phyloP scores from a whole-genome alignment of 176 grass and related monocot species.

The Eremochloa ophiuroides region DNA sequence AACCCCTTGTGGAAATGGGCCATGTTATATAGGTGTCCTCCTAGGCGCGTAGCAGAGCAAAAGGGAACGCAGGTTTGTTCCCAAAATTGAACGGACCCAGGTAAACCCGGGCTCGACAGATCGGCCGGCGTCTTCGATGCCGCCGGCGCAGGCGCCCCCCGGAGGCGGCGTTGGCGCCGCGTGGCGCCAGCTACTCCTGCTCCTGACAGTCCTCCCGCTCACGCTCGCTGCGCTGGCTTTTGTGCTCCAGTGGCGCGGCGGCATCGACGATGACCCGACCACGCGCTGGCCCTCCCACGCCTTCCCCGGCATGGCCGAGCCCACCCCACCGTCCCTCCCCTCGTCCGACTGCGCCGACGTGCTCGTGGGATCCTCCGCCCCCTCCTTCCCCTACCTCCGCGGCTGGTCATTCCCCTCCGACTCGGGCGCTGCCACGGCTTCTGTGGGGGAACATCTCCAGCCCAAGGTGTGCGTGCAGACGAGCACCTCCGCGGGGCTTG shows the following conservation, averaged over 20 bases:
- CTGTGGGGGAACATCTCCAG: neutral
- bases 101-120: neutral
- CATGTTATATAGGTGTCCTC: neutral
- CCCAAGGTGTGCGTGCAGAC: slow-evolving; percentile 91
- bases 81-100: neutral
- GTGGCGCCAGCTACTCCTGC: slow-evolving; percentile 49
- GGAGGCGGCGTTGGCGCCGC: slow-evolving; percentile 20
- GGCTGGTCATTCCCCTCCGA: slow-evolving; percentile 74
- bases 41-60: neutral
- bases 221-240: slow-evolving; percentile 65
- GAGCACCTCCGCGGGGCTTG: slow-evolving; percentile 81
- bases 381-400: slow-evolving; percentile 70
- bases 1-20: neutral
- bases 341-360: slow-evolving; percentile 17
- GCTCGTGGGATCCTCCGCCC: slow-evolving; percentile 15
- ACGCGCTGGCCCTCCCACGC: slow-evolving; percentile 51
- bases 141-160: slow-evolving; percentile 24
- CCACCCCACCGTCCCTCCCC: slow-evolving; percentile 27
- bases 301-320: slow-evolving; percentile 62
- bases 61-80: neutral
- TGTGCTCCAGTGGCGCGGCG: slow-evolving; percentile 84
- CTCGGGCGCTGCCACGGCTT: slow-evolving; percentile 42
- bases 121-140: slow-evolving; percentile 21
- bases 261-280: slow-evolving; percentile 61
- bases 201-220: slow-evolving; percentile 67